A percentile compares a stretch with the other conserved stretches of the same genome.
Evolutionary conservation across 192 early-diverging fungal species (phyloP).

Genomic region (Backusella morwellensis): DNA sequence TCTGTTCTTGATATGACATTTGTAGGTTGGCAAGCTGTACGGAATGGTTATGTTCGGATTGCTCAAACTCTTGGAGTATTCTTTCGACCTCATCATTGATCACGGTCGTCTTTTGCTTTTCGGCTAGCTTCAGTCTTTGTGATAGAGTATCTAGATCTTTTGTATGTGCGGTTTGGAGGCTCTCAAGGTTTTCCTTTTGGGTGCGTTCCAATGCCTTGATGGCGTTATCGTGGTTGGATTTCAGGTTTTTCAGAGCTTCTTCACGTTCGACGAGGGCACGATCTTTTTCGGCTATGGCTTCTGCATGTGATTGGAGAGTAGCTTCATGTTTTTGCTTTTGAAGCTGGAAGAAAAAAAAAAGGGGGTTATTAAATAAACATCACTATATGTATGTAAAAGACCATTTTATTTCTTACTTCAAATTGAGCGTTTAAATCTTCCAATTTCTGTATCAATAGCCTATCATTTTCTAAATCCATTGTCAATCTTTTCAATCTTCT

Average conservation of each 20-base stretch:
- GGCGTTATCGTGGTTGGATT: slow-evolving; percentile 17
- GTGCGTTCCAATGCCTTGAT: slow-evolving; percentile 16
- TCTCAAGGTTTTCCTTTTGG: slow-evolving; percentile 8
- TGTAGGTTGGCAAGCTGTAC: slow-evolving; percentile 23
- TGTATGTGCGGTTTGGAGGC: slow-evolving; percentile 9
- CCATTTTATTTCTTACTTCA: slow-evolving; percentile 16
- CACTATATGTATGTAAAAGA: not conserved
- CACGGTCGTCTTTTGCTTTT: slow-evolving; percentile 12
- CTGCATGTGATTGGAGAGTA: slow-evolving; percentile 19
- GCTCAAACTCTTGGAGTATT: slow-evolving; percentile 32
- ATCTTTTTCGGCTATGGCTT: slow-evolving; percentile 33
- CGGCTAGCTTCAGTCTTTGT: slow-evolving; percentile 12
- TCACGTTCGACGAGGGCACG: slow-evolving; percentile 17
- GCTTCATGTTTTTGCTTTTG: slow-evolving; percentile 35
- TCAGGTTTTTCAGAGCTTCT: slow-evolving; percentile 20
- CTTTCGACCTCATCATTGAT: slow-evolving; percentile 33
- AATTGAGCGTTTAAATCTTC: slow-evolving; percentile 35
- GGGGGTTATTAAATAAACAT: not conserved
- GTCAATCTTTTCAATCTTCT: slow-evolving; percentile 33
- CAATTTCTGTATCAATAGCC: slow-evolving; percentile 33
- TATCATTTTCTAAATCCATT: slow-evolving; percentile 33
- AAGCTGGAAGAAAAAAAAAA: slow-evolving; percentile 1
- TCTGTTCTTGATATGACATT: slow-evolving; percentile 28
- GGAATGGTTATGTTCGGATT: slow-evolving; percentile 32
- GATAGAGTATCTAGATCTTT: slow-evolving; percentile 10